Evolutionary conservation across 169 alveolate genomes (phyloP).

Genomic region (Plasmodium cynomolgi): DNA sequence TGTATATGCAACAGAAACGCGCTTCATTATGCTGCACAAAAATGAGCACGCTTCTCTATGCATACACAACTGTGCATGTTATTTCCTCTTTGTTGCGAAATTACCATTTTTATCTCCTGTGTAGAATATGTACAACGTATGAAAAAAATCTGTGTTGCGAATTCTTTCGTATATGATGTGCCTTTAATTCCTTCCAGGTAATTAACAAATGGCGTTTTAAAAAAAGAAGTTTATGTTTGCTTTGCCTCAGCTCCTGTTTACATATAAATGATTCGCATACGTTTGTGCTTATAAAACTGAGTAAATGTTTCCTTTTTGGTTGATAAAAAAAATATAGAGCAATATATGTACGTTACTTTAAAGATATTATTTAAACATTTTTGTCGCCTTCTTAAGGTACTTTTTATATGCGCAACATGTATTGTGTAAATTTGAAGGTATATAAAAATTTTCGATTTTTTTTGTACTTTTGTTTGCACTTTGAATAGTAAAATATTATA

Average conservation of each 20-base stretch:
- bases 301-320: neutral
- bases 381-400: neutral
- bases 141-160: neutral
- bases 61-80: neutral
- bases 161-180: neutral
- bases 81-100: neutral
- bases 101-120: constrained; percentile 2
- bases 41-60: neutral
- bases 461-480: neutral
- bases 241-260: neutral
- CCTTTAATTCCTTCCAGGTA: neutral
- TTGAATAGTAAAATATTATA: neutral
- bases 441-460: neutral
- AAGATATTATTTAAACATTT: neutral
- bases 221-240: neutral
- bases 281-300: neutral
- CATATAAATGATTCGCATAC: neutral
- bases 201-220: neutral
- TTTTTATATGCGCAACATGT: neutral
- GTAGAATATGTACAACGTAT: neutral
- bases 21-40: neutral
- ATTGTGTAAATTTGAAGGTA: neutral
- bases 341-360: neutral
- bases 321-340: neutral
- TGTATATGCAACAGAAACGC: neutral